Conservation (phyloP, 495 filamentous ascomycete species). For the Rhizodiscina lignyota region DNA sequence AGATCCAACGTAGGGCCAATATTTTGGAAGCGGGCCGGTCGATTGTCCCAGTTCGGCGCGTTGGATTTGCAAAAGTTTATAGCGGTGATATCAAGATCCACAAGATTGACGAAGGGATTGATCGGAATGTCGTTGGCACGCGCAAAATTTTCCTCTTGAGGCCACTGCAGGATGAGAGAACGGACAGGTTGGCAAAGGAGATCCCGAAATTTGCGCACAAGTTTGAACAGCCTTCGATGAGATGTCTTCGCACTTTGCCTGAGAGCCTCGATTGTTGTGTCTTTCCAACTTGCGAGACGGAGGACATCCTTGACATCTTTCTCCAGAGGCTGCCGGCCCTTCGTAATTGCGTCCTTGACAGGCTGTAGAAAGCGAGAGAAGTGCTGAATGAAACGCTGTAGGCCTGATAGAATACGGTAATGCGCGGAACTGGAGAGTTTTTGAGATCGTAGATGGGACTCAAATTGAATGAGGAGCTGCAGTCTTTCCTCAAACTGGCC, state of each 20-base stretch:
- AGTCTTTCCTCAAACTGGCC: slow-evolving; percentile 68
- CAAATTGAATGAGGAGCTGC: slow-evolving; percentile 54
- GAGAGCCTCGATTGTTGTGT: slow-evolving; percentile 80
- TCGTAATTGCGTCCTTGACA: slow-evolving; percentile 41
- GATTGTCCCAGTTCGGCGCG: slow-evolving; percentile 38
- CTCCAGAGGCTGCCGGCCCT: slow-evolving; percentile 51
- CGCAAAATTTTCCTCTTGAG: slow-evolving; percentile 31
- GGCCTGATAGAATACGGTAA: slow-evolving; percentile 37
- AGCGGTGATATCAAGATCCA: slow-evolving; percentile 22
- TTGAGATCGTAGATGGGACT: slow-evolving; percentile 43
- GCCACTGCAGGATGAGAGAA: slow-evolving; percentile 42
- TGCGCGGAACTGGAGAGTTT: slow-evolving; percentile 32
- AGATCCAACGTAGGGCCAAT: slow-evolving; percentile 41
- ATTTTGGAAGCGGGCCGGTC: slow-evolving; percentile 56
- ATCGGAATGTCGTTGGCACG: slow-evolving; percentile 6
- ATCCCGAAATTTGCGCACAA: slow-evolving; percentile 74
- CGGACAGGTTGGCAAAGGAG: slow-evolving; percentile 57
- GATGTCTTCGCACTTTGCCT: slow-evolving; percentile 77
- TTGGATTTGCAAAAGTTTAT: too few relatives aligned
- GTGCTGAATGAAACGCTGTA: slow-evolving; percentile 52
- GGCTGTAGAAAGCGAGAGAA: slow-evolving; percentile 50
- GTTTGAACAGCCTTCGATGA: slow-evolving; percentile 78
- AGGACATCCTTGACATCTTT: slow-evolving; percentile 80
- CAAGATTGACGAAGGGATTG: slow-evolving; percentile 1
- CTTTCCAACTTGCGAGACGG: slow-evolving; percentile 84